A percentile compares a stretch with the other conserved stretches of the same genome.
phyloP scores from a whole-genome alignment of 768 basidiomycete genomes.

The Tricholoma sp. region DNA sequence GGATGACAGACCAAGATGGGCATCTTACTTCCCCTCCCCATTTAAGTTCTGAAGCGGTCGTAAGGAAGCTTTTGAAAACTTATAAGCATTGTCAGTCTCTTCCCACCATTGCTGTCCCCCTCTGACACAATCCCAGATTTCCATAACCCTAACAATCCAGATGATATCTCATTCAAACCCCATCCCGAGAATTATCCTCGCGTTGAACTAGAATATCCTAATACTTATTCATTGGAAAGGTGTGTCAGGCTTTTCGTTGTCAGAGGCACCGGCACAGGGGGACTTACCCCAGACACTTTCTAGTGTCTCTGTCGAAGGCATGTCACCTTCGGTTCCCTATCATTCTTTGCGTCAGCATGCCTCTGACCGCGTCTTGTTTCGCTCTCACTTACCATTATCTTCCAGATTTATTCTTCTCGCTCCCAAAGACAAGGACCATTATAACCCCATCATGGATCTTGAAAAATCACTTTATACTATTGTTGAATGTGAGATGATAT shows the following conservation, averaged over 20 bases:
- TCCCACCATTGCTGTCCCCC: not conserved
- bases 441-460: conserved; percentile 79
- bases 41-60: conserved; percentile 61
- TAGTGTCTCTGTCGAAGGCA: not conserved
- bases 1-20: conserved; percentile 49
- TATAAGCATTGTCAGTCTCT: conserved; percentile 62
- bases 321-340: not conserved
- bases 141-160: conserved; percentile 55
- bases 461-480: conserved; percentile 69
- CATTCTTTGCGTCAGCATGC: not conserved
- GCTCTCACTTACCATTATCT: not conserved
- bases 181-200: conserved; percentile 57
- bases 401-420: conserved; percentile 69
- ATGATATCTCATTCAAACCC: conserved; percentile 60
- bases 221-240: conserved; percentile 63
- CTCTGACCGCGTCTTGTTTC: not conserved
- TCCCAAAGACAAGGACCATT: conserved; percentile 83
- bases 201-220: conserved; percentile 76
- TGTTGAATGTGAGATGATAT: conserved; percentile 50
- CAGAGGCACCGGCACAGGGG: not conserved
- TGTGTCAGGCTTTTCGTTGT: conserved; percentile 23
- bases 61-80: conserved; percentile 54
- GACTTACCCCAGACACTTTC: not conserved
- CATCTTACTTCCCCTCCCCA: conserved; percentile 43
- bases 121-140: conserved; percentile 47